phyloP scores from a whole-genome alignment of 1,139 yeast genomes.

The Kazachstania sp. region DNA sequence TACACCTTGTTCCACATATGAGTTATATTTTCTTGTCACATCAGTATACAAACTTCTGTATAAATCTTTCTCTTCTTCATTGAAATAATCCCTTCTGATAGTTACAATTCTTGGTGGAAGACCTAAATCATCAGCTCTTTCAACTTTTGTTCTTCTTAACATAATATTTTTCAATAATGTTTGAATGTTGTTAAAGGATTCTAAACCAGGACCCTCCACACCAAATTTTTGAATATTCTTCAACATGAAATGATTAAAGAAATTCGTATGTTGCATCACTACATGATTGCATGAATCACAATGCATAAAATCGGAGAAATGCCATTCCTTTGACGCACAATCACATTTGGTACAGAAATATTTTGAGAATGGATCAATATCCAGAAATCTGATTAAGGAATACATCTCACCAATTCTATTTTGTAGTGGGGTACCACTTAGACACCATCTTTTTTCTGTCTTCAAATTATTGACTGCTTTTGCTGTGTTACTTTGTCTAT shows the following conservation, averaged over 20 bases:
- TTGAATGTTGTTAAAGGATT: constrained; percentile 71
- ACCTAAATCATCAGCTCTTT: constrained; percentile 66
- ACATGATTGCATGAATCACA: constrained; percentile 86
- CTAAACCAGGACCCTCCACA: constrained; percentile 68
- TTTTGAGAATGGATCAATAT: constrained; percentile 56
- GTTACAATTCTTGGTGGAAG: constrained; percentile 70
- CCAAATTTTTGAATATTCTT: constrained; percentile 70
- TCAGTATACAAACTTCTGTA: constrained; percentile 84
- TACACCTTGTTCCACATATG: constrained; percentile 89
- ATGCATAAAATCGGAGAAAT: constrained; percentile 67
- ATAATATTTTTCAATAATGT: constrained; percentile 63
- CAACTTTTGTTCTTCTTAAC: constrained; percentile 68
- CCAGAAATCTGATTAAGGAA: constrained; percentile 65
- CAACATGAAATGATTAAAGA: constrained; percentile 65
- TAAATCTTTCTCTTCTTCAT: constrained; percentile 88
- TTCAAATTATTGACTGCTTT: constrained; percentile 54
- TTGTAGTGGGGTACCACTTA: constrained; percentile 95
- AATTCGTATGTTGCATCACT: constrained; percentile 90
- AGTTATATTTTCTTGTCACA: constrained; percentile 69
- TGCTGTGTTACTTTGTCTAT: constrained; percentile 58
- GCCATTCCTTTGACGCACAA: constrained; percentile 76
- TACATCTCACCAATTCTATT: constrained; percentile 72
- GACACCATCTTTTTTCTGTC: constrained; percentile 59
- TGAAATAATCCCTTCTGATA: constrained; percentile 74
- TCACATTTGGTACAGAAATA: constrained; percentile 72